Percentiles rank a stretch among this genome's conserved stretches.
Conservation (phyloP, 768 basidiomycete genomes). For the Sutorius australiensis region DNA sequence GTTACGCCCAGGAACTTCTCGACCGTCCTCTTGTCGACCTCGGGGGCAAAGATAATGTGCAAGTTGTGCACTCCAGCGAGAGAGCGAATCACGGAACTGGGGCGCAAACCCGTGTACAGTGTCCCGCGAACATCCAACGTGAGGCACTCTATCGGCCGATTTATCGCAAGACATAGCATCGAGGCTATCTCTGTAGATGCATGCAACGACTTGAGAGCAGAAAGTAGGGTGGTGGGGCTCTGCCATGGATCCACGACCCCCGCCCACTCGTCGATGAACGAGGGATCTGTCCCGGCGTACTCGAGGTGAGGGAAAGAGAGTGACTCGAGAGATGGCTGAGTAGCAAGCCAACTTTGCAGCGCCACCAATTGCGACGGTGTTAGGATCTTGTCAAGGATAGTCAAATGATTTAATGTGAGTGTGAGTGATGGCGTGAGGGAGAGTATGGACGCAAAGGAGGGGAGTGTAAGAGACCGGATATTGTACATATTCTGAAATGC, state of each 20-base stretch:
- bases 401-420: slow-evolving; percentile 24
- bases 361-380: slow-evolving; percentile 19
- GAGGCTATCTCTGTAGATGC: slow-evolving; percentile 26
- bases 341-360: slow-evolving; percentile 23
- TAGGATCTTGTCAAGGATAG: slow-evolving; percentile 26
- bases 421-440: slow-evolving; percentile 15
- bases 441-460: slow-evolving; percentile 24
- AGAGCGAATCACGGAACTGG: slow-evolving; percentile 24
- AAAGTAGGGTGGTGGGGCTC: slow-evolving; percentile 13
- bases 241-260: neutral
- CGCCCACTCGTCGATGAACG: slow-evolving; percentile 12
- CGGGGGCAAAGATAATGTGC: slow-evolving; percentile 29
- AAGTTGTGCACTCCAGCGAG: slow-evolving; percentile 27
- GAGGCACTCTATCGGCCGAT: slow-evolving; percentile 18
- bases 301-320: slow-evolving; percentile 28
- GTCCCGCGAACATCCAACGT: slow-evolving; percentile 26
- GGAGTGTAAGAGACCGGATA: slow-evolving; percentile 25
- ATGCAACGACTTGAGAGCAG: slow-evolving; percentile 24
- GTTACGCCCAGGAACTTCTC: slow-evolving; percentile 30
- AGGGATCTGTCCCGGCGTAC: neutral
- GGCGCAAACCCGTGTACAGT: slow-evolving; percentile 29
- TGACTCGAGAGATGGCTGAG: slow-evolving; percentile 25
- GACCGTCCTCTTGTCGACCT: slow-evolving; percentile 32
- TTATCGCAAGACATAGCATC: slow-evolving; percentile 16
- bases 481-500: slow-evolving; percentile 31